phyloP scores from a whole-genome alignment of 495 filamentous ascomycete species.

The Hypoxylon subgilvum region DNA sequence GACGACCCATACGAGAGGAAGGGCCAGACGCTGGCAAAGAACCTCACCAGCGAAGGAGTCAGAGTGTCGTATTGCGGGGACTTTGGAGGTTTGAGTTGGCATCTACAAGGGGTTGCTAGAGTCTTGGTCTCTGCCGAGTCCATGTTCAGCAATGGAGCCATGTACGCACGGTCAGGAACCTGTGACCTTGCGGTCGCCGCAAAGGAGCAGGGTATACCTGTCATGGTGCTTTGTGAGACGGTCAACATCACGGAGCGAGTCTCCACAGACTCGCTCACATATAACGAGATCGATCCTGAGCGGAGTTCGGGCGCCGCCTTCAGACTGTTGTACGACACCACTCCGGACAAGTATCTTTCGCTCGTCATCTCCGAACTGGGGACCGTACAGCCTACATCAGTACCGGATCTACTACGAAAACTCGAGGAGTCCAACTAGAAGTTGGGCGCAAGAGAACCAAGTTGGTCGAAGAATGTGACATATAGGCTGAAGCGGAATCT shows the following conservation, averaged over 20 bases:
- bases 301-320: constrained; percentile 64
- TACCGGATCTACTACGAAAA: constrained; percentile 61
- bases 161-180: constrained; percentile 87
- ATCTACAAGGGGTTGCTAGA: constrained; percentile 74
- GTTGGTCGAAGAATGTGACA: constrained; percentile 18
- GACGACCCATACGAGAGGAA: constrained; percentile 79
- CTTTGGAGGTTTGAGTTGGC: constrained; percentile 73
- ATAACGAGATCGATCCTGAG: constrained; percentile 83
- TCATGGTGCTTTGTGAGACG: constrained; percentile 90
- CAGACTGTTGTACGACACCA: constrained; percentile 92
- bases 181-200: constrained; percentile 88
- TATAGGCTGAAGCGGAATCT: constrained; percentile 7
- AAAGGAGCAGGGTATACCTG: constrained; percentile 72
- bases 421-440: constrained; percentile 55
- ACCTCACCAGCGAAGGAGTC: constrained; percentile 70
- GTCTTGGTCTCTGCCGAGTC: constrained; percentile 88
- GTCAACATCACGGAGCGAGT: constrained; percentile 95
- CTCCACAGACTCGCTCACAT: constrained; percentile 86
- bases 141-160: constrained; percentile 86
- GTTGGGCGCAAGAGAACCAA: constrained; percentile 16
- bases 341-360: constrained; percentile 84
- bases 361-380: constrained; percentile 93
- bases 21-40: constrained; percentile 74
- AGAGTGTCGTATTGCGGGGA: constrained; percentile 78
- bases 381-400: constrained; percentile 82